Percentiles rank a stretch among this genome's conserved stretches.
phyloP scores from a whole-genome alignment of 371 early-diverging fungal genomes.

The Saksenaea oblongispora region DNA sequence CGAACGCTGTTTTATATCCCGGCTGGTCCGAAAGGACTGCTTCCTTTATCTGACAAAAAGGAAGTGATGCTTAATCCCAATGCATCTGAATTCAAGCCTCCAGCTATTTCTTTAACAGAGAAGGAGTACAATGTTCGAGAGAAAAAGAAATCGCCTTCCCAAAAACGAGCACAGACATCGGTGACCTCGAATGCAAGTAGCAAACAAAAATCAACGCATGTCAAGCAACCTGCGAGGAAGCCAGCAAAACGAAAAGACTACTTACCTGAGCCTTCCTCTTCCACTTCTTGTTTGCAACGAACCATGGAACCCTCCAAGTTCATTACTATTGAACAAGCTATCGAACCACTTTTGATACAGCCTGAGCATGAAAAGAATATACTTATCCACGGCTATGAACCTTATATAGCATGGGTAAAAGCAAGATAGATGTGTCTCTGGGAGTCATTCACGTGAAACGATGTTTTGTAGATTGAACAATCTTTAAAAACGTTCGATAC shows the following conservation, averaged over 20 bases:
- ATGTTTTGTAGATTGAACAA: slow-evolving; percentile 25
- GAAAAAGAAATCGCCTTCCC: neutral
- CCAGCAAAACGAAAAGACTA: neutral
- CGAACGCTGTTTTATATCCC: neutral
- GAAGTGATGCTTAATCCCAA: slow-evolving; percentile 15
- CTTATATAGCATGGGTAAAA: slow-evolving; percentile 44
- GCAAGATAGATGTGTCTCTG: neutral
- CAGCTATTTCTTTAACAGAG: neutral
- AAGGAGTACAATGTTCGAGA: neutral
- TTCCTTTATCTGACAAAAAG: neutral
- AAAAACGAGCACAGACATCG: neutral
- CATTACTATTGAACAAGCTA: slow-evolving; percentile 39
- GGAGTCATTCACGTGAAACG: neutral
- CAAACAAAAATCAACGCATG: neutral
- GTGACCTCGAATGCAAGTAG: neutral
- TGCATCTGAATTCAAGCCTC: slow-evolving; percentile 14
- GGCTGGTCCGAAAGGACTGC: neutral
- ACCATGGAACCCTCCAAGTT: slow-evolving; percentile 25
- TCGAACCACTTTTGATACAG: slow-evolving; percentile 30
- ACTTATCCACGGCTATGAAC: slow-evolving; percentile 44
- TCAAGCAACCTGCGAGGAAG: neutral
- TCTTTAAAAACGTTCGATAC: slow-evolving; percentile 32
- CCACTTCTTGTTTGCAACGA: neutral
- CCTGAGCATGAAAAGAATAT: neutral
- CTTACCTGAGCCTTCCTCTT: neutral